These are phyloP conservation scores for Sugiyamaella mastotermitis DNA, from an alignment of 805 yeast species.

Conservation along the genomic window DNA sequence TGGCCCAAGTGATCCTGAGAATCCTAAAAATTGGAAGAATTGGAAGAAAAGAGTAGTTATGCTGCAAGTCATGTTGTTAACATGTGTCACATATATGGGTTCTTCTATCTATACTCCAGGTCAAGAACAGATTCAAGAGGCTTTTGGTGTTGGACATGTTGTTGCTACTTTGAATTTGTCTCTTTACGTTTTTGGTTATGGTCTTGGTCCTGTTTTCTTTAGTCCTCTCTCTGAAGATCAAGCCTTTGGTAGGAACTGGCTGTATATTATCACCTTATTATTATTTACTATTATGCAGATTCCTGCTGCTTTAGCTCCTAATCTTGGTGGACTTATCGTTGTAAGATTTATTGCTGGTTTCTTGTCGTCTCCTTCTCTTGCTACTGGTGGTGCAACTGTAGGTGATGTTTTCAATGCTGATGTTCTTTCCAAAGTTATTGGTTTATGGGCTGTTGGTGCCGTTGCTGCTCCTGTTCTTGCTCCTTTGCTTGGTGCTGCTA, in stretches of 20 bases:
- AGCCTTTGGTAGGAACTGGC: constrained; percentile 40
- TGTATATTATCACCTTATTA: constrained; percentile 42
- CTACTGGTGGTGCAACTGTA: constrained; percentile 54
- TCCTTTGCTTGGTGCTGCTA: constrained; percentile 50
- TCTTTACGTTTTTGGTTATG: constrained; percentile 59
- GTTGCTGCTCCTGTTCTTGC: constrained; percentile 52
- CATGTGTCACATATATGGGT: constrained; percentile 51
- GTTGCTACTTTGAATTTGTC: constrained; percentile 50
- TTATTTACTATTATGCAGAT: constrained; percentile 48
- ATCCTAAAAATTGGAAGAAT: constrained; percentile 54
- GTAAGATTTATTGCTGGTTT: constrained; percentile 50
- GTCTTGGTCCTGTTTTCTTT: constrained; percentile 58
- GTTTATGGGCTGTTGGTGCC: constrained; percentile 49
- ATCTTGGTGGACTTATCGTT: constrained; percentile 45
- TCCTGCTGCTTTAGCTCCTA: constrained; percentile 46
- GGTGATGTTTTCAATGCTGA: constrained; percentile 41
- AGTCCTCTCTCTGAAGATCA: constrained; percentile 53
- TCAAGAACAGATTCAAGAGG: constrained; percentile 32
- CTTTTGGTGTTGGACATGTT: constrained; percentile 41
- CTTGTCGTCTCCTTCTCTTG: constrained; percentile 49
- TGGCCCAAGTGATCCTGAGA: constrained; percentile 27
- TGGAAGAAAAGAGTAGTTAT: constrained; percentile 36
- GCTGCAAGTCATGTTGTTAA: constrained; percentile 37
- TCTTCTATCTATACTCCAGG: constrained; percentile 58
- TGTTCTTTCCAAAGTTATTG: constrained; percentile 41